Percentiles rank a stretch among this genome's conserved stretches.
Conservation (phyloP, 1,139 yeast genomes). For the Debaryomyces nepalensis region DNA sequence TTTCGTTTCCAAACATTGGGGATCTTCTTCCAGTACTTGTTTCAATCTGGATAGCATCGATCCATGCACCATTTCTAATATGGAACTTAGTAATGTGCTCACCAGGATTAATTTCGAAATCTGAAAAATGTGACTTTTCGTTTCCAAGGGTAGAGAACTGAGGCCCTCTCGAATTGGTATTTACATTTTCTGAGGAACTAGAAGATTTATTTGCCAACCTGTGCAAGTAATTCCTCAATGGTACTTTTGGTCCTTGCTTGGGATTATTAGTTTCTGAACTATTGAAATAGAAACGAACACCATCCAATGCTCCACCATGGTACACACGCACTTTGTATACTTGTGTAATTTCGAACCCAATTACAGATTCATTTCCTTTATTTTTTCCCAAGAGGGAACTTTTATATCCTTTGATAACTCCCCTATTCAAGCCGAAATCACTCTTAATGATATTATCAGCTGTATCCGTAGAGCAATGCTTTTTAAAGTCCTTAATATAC, state of each 20-base stretch:
- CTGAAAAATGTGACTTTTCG: slow-evolving; percentile 59
- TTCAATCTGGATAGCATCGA: slow-evolving; percentile 81
- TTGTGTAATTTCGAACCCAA: slow-evolving; percentile 35
- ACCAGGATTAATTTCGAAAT: slow-evolving; percentile 56
- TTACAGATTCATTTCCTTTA: slow-evolving; percentile 25
- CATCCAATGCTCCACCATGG: slow-evolving; percentile 81
- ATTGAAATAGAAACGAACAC: slow-evolving; percentile 46
- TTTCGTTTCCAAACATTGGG: slow-evolving; percentile 59
- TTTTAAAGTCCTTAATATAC: slow-evolving; percentile 35
- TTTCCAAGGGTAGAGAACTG: slow-evolving; percentile 59
- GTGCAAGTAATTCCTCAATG: slow-evolving; percentile 51
- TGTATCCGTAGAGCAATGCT: slow-evolving; percentile 22
- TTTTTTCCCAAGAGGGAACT: slow-evolving; percentile 48
- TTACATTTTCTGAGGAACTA: slow-evolving; percentile 4
- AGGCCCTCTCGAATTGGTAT: slow-evolving; percentile 11
- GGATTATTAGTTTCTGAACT: slow-evolving; percentile 8
- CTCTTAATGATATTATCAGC: slow-evolving; percentile 30
- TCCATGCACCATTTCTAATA: slow-evolving; percentile 82
- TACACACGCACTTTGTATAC: slow-evolving; percentile 60
- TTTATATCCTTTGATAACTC: slow-evolving; percentile 48
- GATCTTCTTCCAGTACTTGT: slow-evolving; percentile 56
- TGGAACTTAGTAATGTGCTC: slow-evolving; percentile 65
- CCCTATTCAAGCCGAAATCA: slow-evolving; percentile 48
- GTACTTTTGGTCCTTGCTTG: slow-evolving; percentile 43
- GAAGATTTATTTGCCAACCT: slow-evolving; percentile 29